phyloP scores from a whole-genome alignment of 441 rosid genomes.

The Corymbia calophylla region DNA sequence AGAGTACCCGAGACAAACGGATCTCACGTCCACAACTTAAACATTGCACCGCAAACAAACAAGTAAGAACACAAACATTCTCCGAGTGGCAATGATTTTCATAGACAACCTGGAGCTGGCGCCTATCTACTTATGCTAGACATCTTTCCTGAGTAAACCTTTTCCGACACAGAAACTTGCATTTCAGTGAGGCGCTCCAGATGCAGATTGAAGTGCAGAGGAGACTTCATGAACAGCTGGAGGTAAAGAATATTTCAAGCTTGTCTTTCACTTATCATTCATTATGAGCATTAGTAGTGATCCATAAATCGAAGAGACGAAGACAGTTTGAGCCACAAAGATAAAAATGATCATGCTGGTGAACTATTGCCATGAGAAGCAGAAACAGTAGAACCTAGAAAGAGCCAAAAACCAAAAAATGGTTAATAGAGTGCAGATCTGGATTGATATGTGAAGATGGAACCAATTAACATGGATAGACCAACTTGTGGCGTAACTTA shows the following conservation, averaged over 20 bases:
- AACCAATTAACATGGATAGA: background rate
- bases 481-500: background rate
- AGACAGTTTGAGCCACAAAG: background rate
- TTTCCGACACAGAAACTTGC: constrained; percentile 50
- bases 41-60: constrained; percentile 65
- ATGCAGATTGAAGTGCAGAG: constrained; percentile 99
- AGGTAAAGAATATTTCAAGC: constrained; percentile 34
- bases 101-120: background rate
- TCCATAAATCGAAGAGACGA: background rate
- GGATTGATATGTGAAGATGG: background rate
- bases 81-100: background rate
- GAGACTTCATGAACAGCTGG: constrained; percentile 94
- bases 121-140: background rate
- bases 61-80: constrained; percentile 35
- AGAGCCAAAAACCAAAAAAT: background rate
- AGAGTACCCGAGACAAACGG: constrained; percentile 56
- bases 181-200: constrained; percentile 74
- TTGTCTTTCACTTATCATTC: background rate
- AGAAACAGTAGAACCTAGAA: background rate
- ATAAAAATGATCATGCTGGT: background rate
- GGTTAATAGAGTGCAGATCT: background rate
- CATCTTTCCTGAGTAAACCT: background rate
- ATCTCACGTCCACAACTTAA: constrained; percentile 50
- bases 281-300: background rate
- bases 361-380: background rate